Base-by-base conservation (phyloP, 495 filamentous ascomycete species). In the Beverwykella pulmonaria region DNA sequence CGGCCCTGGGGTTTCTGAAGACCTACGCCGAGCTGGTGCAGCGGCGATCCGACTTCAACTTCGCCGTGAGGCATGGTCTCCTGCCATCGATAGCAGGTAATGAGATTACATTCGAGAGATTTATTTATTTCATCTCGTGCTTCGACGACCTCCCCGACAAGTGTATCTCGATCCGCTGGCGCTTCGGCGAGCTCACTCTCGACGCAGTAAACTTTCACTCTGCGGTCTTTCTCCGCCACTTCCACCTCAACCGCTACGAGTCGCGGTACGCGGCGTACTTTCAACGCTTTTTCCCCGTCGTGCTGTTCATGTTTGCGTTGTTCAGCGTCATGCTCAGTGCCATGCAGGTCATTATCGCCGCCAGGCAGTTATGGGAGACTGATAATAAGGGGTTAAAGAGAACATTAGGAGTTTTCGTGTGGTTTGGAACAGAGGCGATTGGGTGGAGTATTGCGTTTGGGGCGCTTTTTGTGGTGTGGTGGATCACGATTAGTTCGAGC, bases 301-400 rank as follows among this genome's bases (percentile, higher is more conserved):
- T 66, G 1, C 39, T 66, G 20, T 66, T 66, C 27, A 47, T 59
- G 32, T 66, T 60, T 20, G 63, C 63, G 7, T 23, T 59, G 26
- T 54, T 66, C 19, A 60, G 55, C 27, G 63, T 66, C 7, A 54
- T 60, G n/a, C 44, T 66, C 26, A 66, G 63, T 20, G 63, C 63
- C 0, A 66, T 66, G 63, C 63, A 66, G 27, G 63, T 66, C 34
- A 66, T 66, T 49, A 7, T 54, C n/a, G 63, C 7, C n/a, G 47
- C 25, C 9, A 41, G 34, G 19, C 48, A 52, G 22, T 14, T 66
- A 23, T 60, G 56, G 56, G 63, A 60, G 1, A 66, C 63, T 1
- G 63, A 66, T 7, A 66, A 60, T 19, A 53, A 55, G 25, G 63
- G 56, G 10, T 25, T 66, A 12, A 59, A 50, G 36, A 66, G 34